Base-by-base conservation (phyloP, 106 monocot genomes). In the Dioscorea zingiberensis region DNA sequence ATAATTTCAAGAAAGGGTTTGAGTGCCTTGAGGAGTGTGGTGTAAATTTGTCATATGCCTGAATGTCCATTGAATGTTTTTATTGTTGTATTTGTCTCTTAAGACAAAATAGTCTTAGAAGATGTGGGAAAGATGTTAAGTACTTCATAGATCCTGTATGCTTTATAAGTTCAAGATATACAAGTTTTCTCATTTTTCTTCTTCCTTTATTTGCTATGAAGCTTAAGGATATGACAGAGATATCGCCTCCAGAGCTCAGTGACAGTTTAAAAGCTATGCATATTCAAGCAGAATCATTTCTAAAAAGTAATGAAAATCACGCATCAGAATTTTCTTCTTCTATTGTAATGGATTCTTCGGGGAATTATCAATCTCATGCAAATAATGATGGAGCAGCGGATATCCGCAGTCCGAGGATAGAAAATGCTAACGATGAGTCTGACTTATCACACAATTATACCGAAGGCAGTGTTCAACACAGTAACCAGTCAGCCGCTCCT, bases 221-320 rank as follows among this genome's bases (percentile, higher is more conserved):
- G 93, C 72, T 93, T 24, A 93, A 78, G 32, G 83, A 83, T 47
- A 58, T 81, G 25, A 71, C 58, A 66, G 73, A 71, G 47, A 85
- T 78, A 64, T 47, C 78, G 15, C 83, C 88, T 54, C 58, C 70
- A 26, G 85, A 81, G 4, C 54, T 74, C 15, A 57, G 47, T 13
- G 66, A 73, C 22, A 83, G 64, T 70, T 67, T 93, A 63, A 69
- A 55, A 63, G 55, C 57, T 1, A 55, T 88, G 26, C 67, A 73
- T 65, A 60, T 14, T 55, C 72, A 83, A 70, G 65, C 73, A 64
- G 83, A 88, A 58, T 32, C 71, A 21, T 75, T 79, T 21, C 45
- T 90, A 45, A 77, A 67, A 44, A 56, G 44, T 46, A 57, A 47
- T 25, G 45, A 26, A 49, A 68, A 22, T 5, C 27, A 6, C 0